phyloP scores from a whole-genome alignment of 1,284 basidiomycete species.

The Cryptococcus floricola region DNA sequence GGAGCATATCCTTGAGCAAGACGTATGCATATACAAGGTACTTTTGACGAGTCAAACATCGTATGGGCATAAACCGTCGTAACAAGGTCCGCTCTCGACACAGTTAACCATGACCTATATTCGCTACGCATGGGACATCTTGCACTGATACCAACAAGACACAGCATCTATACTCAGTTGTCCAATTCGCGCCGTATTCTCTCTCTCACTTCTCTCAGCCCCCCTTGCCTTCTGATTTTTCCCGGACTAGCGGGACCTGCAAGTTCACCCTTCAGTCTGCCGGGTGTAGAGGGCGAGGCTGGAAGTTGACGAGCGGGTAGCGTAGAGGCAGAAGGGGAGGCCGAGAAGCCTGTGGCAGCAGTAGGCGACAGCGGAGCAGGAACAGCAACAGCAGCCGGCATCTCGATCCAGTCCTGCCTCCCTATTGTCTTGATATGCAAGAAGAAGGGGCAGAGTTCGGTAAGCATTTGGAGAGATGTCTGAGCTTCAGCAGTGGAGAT shows the following conservation, averaged over 20 bases:
- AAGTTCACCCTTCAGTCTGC: conserved; percentile 5
- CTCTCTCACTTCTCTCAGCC: conserved; percentile 39
- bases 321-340: conserved; percentile 5
- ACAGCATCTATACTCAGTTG: conserved; percentile 4
- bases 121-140: background rate
- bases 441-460: conserved; percentile 49
- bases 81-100: background rate
- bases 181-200: conserved; percentile 36
- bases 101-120: background rate
- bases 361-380: conserved; percentile 10
- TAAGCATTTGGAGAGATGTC: conserved; percentile 44
- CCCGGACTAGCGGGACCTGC: conserved; percentile 40
- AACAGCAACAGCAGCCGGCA: conserved; percentile 29
- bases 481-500: conserved; percentile 49
- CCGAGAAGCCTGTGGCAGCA: conserved; percentile 1
- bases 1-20: background rate
- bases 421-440: conserved; percentile 38
- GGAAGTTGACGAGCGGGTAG: background rate
- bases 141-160: background rate
- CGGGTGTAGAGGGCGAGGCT: conserved; percentile 14
- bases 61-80: no score
- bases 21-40: background rate
- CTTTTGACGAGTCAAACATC: background rate
- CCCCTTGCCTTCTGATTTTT: conserved; percentile 35
- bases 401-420: conserved; percentile 47